A percentile compares a stretch with the other conserved stretches of the same genome.
Evolutionary conservation across 768 basidiomycete genomes (phyloP).

Genomic region (Lactarius deliciosus): DNA sequence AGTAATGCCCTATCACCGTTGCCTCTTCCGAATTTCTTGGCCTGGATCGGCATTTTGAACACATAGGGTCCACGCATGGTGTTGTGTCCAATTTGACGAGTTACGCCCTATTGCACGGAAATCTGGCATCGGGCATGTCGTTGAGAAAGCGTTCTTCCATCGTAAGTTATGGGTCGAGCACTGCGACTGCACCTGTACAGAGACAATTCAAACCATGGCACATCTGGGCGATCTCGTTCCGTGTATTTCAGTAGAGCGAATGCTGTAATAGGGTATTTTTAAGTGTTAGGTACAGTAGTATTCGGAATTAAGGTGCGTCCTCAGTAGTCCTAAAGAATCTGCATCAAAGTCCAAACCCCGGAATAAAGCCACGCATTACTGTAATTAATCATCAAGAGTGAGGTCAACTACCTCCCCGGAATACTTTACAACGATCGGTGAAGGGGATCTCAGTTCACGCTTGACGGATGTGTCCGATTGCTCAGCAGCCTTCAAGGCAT

Average conservation of each 20-base stretch:
- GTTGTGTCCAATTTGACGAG: no score
- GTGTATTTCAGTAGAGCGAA: background rate
- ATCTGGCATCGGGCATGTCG: background rate
- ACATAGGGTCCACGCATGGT: no score
- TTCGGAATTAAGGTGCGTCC: background rate
- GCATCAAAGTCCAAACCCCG: background rate
- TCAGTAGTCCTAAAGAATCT: background rate
- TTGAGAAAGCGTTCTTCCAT: background rate
- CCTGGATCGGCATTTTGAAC: no score
- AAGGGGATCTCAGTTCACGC: constrained; percentile 13
- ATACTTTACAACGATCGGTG: constrained; percentile 3
- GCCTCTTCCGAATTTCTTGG: background rate
- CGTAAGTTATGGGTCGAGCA: background rate
- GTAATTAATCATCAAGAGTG: constrained; percentile 20
- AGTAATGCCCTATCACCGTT: background rate
- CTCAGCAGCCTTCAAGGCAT: background rate
- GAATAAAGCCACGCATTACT: background rate
- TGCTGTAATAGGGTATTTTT: background rate
- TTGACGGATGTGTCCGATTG: constrained; percentile 12
- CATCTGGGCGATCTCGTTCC: background rate
- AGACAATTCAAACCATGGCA: background rate
- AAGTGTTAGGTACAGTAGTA: background rate
- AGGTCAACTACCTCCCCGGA: constrained; percentile 19
- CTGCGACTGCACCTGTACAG: background rate
- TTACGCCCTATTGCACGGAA: no score